These are phyloP conservation scores for Chaetomium cochliodes DNA, from an alignment of 495 filamentous ascomycete genomes.

Conservation along the genomic window DNA sequence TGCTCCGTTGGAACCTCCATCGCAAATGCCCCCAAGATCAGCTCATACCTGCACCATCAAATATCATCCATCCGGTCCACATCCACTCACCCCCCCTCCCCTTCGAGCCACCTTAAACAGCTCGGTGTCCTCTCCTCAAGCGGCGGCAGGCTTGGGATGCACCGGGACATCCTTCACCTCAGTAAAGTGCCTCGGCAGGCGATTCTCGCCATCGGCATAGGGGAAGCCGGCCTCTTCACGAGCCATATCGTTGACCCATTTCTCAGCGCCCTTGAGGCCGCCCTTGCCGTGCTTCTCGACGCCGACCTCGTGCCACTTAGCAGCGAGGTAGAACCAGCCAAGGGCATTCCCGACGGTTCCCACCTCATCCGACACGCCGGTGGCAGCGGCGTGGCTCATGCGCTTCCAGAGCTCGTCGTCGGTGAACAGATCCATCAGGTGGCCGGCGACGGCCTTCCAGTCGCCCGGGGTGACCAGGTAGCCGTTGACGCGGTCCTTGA, in stretches of 20 bases:
- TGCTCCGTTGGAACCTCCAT: background rate
- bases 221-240: conserved; percentile 61
- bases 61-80: background rate
- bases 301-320: conserved; percentile 54
- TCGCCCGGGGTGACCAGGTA: conserved; percentile 76
- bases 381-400: conserved; percentile 66
- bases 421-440: conserved; percentile 68
- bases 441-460: conserved; percentile 65
- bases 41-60: background rate
- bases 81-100: background rate
- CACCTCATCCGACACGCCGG: conserved; percentile 76
- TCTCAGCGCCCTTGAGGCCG: conserved; percentile 46
- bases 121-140: background rate
- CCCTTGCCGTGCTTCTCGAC: conserved; percentile 40
- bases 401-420: conserved; percentile 60
- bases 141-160: conserved; percentile 11
- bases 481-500: conserved; percentile 70
- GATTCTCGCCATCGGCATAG: conserved; percentile 61
- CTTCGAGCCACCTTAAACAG: too few species aligned
- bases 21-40: background rate
- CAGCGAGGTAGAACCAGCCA: conserved; percentile 73
- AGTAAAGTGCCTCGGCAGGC: conserved; percentile 53
- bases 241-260: conserved; percentile 80
- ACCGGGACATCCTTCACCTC: conserved; percentile 30
- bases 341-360: conserved; percentile 78